Evolutionary conservation across 1,284 basidiomycete genomes (phyloP).

Genomic region (Melanopsichium pennsylvanicum): DNA sequence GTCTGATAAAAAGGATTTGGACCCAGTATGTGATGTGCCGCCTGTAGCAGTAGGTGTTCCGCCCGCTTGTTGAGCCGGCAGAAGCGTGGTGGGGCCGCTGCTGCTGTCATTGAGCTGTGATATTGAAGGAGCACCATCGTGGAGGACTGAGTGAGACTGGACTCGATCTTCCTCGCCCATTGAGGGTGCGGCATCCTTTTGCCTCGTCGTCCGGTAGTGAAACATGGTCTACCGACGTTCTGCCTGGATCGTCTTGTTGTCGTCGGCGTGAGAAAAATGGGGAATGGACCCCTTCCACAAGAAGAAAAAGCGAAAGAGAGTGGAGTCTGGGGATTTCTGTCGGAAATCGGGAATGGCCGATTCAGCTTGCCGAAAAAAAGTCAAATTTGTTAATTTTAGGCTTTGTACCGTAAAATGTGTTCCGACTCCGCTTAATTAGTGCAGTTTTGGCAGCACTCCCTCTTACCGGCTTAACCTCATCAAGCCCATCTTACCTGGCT

Average conservation of each 20-base stretch:
- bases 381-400: too few species aligned
- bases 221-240: conserved; percentile 18
- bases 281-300: background rate
- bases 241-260: too few species aligned
- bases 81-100: background rate
- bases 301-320: too few species aligned
- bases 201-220: conserved; percentile 28
- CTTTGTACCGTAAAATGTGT: too few species aligned
- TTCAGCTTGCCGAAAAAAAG: too few species aligned
- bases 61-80: background rate
- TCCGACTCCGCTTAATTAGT: too few species aligned
- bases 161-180: conserved; percentile 5
- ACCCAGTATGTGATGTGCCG: background rate
- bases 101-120: background rate
- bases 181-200: conserved; percentile 8
- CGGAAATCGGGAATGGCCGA: too few species aligned
- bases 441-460: too few species aligned
- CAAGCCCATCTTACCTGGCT: too few species aligned
- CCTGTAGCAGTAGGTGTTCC: background rate
- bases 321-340: background rate
- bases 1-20: conserved; percentile 26
- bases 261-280: too few species aligned
- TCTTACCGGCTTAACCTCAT: too few species aligned
- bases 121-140: conserved; percentile 1
- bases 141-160: background rate